Conservation (phyloP, 345 rosid species). For the Stellera chamaejasme region DNA sequence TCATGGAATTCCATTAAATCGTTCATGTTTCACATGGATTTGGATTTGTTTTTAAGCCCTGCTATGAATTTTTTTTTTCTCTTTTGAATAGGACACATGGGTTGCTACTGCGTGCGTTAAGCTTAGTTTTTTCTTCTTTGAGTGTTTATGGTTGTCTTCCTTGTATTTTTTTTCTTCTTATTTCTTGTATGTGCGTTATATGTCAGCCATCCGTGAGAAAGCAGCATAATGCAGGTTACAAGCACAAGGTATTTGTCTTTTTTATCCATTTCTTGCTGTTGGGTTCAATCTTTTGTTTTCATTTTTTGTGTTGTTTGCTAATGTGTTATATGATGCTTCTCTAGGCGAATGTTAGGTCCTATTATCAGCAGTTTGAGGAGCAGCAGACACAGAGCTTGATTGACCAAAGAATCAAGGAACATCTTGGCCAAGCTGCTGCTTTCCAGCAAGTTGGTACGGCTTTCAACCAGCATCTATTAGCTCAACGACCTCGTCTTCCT, state of each 20-base stretch:
- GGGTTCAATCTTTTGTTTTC: neutral
- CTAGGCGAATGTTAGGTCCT: constrained; percentile 84
- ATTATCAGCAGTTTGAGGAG: constrained; percentile 99
- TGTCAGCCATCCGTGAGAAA: constrained; percentile 97
- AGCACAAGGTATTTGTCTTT: constrained; percentile 78
- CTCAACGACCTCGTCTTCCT: constrained; percentile 74
- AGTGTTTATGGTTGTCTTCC: neutral
- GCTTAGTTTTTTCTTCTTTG: neutral
- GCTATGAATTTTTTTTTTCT: neutral
- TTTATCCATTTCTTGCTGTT: neutral
- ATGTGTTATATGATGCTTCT: neutral
- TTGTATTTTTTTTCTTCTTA: neutral
- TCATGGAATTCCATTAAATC: neutral
- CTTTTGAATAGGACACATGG: neutral
- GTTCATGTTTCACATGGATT: neutral
- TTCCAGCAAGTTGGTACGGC: constrained; percentile 87
- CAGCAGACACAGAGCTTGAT: constrained; percentile 94
- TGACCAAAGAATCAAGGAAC: constrained; percentile 95
- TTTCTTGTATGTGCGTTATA: neutral
- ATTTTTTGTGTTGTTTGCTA: neutral
- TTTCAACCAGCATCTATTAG: constrained; percentile 77
- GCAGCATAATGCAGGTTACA: constrained; percentile 98
- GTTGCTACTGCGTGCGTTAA: neutral
- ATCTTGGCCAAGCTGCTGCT: constrained; percentile 84
- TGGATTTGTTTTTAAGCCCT: too few species aligned